Base-by-base conservation (phyloP, 192 early-diverging fungal genomes). In the Coemansia sp. region DNA sequence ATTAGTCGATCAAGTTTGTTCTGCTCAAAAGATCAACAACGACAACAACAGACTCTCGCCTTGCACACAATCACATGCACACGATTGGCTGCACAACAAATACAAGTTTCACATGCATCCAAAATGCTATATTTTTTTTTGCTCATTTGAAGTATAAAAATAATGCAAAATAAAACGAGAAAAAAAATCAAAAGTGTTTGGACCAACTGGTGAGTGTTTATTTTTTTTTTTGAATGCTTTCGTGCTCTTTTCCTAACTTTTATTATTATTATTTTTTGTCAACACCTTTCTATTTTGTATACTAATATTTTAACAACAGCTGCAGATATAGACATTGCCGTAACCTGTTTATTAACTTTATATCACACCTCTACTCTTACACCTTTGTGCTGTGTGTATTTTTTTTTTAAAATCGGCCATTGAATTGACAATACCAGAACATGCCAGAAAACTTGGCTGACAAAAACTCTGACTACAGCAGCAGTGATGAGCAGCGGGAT, bases 381-480 rank as follows among this genome's bases (percentile, higher is more conserved):
- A 38, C 36, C 36, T 38, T 38, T 45, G 22, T 45, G 17, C 14
- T 60, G 36, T 28, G 7, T 40, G 22, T 20, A 7, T 28, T 48
- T 61, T 22, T 12, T 50, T 18, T 48, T 61, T 22, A 61, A 7
- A 17, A 25, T 48, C 48, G 60, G 60, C 29, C 42, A 31, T 45
- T 45, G 12, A 5, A 16, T 45, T 45, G 42, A 45, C 10, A 45
- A 45, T 45, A 45, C 10, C 7, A 8, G 12, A 16, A 45, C 10
- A 45, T 45, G 42, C 42, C 42, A 50, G 61, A 28, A 12, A 54
- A 30, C 51, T 29, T 30, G 51, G 18, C 51, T 12, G 60, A 62
- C 28, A 29, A 29, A 8, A 45, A 48, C 48, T 61, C 60, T 38
- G 60, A 38, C 20, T 12, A 48, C 42, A 40, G 60, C 42, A 45